Percentiles rank a stretch among this genome's conserved stretches.
These are phyloP conservation scores for Jimgerdemannia lactiflua DNA, from an alignment of 192 early-diverging fungal species.

Conservation along the genomic window DNA sequence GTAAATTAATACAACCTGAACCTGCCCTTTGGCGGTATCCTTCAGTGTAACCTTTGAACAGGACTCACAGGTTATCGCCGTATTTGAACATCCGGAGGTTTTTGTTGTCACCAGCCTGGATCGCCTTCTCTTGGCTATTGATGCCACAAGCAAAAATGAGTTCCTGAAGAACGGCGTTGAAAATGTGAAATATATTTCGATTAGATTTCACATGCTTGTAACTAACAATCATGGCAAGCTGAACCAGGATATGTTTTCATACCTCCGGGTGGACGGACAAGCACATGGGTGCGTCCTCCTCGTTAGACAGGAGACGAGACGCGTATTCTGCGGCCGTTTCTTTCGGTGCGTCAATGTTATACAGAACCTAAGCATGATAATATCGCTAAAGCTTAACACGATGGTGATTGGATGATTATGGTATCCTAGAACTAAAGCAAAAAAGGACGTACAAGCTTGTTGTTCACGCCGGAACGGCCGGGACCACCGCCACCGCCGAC, in stretches of 20 bases:
- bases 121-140: slow-evolving; percentile 59
- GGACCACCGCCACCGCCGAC: slow-evolving; percentile 89
- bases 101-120: slow-evolving; percentile 68
- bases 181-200: not conserved
- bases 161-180: slow-evolving; percentile 36
- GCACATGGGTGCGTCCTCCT: slow-evolving; percentile 86
- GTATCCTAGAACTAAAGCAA: not conserved
- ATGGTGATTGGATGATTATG: not conserved
- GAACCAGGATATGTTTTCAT: not conserved
- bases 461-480: slow-evolving; percentile 78
- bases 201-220: slow-evolving; percentile 1
- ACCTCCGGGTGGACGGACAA: slow-evolving; percentile 79
- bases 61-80: slow-evolving; percentile 30
- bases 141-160: slow-evolving; percentile 63
- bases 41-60: not conserved
- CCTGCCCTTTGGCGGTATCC: not conserved
- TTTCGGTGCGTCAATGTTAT: slow-evolving; percentile 39
- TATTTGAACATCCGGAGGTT: slow-evolving; percentile 79
- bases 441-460: slow-evolving; percentile 68
- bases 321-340: slow-evolving; percentile 23
- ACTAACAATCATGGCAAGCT: not conserved
- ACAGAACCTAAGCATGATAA: slow-evolving; percentile 38
- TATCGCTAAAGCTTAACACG: slow-evolving; percentile 1
- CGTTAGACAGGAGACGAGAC: slow-evolving; percentile 17
- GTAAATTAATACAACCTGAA: not conserved